These are phyloP conservation scores for Alternaria incomplexa DNA, from an alignment of 2,329 filamentous ascomycete genomes.

Conservation along the genomic window DNA sequence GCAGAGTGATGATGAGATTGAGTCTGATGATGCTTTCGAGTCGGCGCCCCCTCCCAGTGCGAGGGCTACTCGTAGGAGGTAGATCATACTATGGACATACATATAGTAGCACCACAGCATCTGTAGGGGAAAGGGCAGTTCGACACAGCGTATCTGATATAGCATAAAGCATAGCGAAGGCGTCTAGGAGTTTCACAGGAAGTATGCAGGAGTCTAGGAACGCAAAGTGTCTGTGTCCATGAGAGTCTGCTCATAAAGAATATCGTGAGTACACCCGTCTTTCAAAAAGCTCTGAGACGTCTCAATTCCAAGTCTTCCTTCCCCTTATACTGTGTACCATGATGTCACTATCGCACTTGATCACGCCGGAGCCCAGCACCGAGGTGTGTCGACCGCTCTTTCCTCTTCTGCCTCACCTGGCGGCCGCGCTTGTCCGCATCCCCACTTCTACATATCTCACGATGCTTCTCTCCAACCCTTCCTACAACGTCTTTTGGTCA, in stretches of 20 bases:
- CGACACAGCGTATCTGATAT: background rate
- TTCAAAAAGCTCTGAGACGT: background rate
- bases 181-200: constrained; percentile 20
- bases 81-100: background rate
- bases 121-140: background rate
- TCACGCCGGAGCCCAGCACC: background rate
- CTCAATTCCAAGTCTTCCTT: background rate
- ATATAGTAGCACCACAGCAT: too few relatives aligned
- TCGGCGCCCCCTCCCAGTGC: constrained; percentile 32
- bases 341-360: background rate
- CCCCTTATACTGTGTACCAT: background rate
- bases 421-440: constrained; percentile 7
- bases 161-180: constrained; percentile 29
- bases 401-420: background rate
- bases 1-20: constrained; percentile 52
- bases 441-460: constrained; percentile 13
- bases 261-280: too few relatives aligned
- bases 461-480: constrained; percentile 14
- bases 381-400: background rate
- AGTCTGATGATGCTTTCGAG: constrained; percentile 51
- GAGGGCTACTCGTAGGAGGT: constrained; percentile 35
- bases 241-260: too few relatives aligned
- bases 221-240: too few relatives aligned
- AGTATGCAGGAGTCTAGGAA: too few relatives aligned
- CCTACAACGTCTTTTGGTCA: constrained; percentile 3